Conservation (phyloP, 345 rosid genomes). For the Ricinus communis region DNA sequence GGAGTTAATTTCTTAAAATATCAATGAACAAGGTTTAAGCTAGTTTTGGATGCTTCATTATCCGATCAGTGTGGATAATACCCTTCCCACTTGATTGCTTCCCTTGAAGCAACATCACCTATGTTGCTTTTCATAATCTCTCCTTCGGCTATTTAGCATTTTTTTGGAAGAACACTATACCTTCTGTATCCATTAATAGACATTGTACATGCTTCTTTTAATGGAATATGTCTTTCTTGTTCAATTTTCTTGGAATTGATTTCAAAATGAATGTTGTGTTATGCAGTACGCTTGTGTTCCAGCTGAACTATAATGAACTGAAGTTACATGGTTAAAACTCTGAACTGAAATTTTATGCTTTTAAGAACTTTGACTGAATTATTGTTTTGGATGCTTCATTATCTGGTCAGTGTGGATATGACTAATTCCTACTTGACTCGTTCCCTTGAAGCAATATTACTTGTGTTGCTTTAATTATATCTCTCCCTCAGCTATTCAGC, state of each 20-base stretch:
- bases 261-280: not conserved
- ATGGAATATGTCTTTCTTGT: not conserved
- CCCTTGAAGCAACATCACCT: conserved; percentile 12
- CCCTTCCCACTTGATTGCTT: conserved; percentile 6
- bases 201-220: too few species aligned
- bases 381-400: not conserved
- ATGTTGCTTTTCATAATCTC: conserved; percentile 7
- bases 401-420: conserved; percentile 8
- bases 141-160: not conserved
- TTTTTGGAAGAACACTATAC: not conserved
- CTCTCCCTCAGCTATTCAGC: not conserved
- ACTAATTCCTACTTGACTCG: conserved; percentile 3
- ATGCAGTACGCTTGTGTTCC: not conserved
- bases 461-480: not conserved
- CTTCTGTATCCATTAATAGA: too few species aligned
- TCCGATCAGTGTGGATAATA: conserved; percentile 10
- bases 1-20: too few species aligned
- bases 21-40: too few species aligned
- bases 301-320: not conserved
- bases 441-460: conserved; percentile 15
- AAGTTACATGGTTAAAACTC: too few species aligned
- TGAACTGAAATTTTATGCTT: too few species aligned
- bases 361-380: not conserved
- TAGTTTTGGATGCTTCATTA: conserved; percentile 10
- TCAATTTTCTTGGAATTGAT: not conserved